Conservation (phyloP, 306 rosid species). For the Coriaria nepalensis region DNA sequence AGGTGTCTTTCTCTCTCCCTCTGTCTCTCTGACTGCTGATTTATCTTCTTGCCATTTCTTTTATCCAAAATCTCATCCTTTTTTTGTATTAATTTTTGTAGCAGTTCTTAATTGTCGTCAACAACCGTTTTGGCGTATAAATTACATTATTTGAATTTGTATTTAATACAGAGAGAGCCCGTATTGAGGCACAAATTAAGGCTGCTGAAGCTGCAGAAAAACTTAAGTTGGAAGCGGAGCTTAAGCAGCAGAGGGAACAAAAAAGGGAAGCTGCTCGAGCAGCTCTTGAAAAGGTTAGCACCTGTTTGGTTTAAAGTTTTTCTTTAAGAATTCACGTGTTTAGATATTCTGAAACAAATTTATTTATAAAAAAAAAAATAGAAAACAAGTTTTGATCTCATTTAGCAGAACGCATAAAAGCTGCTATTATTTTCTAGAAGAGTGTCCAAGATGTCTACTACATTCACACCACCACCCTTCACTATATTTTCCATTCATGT, state of each 20-base stretch:
- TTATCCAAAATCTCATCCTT: neutral
- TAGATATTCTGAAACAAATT: neutral
- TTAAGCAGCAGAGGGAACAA: slow-evolving; percentile 41
- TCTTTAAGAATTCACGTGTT: neutral
- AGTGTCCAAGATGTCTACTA: too few species aligned
- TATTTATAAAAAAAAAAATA: neutral
- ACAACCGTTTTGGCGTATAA: too few species aligned
- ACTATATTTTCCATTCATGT: too few species aligned
- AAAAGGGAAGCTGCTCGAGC: slow-evolving; percentile 83
- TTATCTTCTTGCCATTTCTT: too few species aligned
- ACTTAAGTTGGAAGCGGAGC: slow-evolving; percentile 37
- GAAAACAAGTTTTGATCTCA: too few species aligned
- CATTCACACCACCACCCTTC: too few species aligned
- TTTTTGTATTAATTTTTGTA: too few species aligned
- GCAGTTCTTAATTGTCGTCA: too few species aligned
- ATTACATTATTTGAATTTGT: neutral
- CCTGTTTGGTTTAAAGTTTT: neutral
- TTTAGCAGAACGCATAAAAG: too few species aligned
- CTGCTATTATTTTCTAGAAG: too few species aligned
- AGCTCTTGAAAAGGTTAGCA: slow-evolving; percentile 52
- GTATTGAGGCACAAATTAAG: slow-evolving; percentile 69
- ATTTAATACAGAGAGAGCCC: slow-evolving; percentile 43
- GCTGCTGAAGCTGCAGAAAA: slow-evolving; percentile 54
- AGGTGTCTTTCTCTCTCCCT: too few species aligned
- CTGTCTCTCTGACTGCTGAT: too few species aligned